Evolutionary conservation across 2,329 filamentous ascomycete genomes (phyloP).

Genomic region (Beauveria scarabaeidicola): DNA sequence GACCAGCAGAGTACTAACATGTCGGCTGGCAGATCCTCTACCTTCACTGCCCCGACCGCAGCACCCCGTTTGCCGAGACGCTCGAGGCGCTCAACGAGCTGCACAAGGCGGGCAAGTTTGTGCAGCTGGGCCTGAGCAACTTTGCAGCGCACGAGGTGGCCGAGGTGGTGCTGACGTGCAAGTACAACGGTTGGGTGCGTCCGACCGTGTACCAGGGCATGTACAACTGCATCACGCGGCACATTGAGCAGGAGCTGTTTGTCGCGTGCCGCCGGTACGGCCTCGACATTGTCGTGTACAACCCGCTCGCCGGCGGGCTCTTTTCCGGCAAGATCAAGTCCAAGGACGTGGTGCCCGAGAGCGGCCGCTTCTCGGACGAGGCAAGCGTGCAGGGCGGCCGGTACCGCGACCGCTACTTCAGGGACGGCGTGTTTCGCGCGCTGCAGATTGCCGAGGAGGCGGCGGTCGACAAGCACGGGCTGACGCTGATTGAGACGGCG

Average conservation of each 20-base stretch:
- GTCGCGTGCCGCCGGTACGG: constrained; percentile 67
- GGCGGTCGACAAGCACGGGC: constrained; percentile 56
- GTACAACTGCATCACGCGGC: constrained; percentile 74
- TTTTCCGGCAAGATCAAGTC: constrained; percentile 74
- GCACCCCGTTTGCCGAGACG: constrained; percentile 69
- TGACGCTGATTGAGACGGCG: constrained; percentile 65
- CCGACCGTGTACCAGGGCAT: constrained; percentile 82
- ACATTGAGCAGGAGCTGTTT: constrained; percentile 67
- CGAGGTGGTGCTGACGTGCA: constrained; percentile 72
- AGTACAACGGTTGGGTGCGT: constrained; percentile 70
- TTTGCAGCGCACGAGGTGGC: constrained; percentile 83
- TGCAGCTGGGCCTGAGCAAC: constrained; percentile 71
- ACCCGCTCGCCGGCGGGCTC: constrained; percentile 71
- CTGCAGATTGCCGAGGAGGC: constrained; percentile 62
- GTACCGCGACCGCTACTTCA: constrained; percentile 66
- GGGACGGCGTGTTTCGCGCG: constrained; percentile 54
- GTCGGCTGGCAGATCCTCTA: constrained; percentile 28
- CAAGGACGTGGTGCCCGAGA: constrained; percentile 49
- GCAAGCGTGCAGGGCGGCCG: constrained; percentile 40
- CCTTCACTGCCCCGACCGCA: constrained; percentile 42
- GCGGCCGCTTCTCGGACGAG: constrained; percentile 61
- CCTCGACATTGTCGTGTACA: constrained; percentile 72
- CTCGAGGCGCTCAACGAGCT: constrained; percentile 69
- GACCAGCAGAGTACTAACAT: neutral
- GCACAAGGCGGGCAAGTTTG: constrained; percentile 80